phyloP scores from a whole-genome alignment of 352 stramenopile species.

The Pythium apleroticum region DNA sequence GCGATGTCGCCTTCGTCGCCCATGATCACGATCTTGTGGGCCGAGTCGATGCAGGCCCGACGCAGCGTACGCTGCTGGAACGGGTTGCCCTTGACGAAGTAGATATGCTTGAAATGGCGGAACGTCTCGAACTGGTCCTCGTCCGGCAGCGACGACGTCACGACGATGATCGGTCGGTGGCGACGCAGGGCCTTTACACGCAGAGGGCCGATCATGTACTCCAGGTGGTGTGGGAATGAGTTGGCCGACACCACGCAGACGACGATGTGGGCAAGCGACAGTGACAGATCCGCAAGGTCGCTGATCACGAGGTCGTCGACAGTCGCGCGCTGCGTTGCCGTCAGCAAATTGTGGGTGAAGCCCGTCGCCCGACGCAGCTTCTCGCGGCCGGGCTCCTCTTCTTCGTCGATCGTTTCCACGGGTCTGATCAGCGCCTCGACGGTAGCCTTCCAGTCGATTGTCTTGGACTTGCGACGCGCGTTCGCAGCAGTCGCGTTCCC shows the following conservation, averaged over 20 bases:
- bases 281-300: conserved; percentile 48
- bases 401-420: conserved; percentile 27
- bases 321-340: conserved; percentile 8
- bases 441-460: conserved; percentile 35
- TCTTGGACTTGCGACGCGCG: conserved; percentile 30
- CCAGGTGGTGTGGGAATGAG: conserved; percentile 68
- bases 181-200: conserved; percentile 64
- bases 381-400: conserved; percentile 20
- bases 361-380: conserved; percentile 8
- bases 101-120: conserved; percentile 66
- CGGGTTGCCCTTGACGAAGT: conserved; percentile 69
- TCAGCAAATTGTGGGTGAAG: conserved; percentile 23
- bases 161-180: conserved; percentile 72
- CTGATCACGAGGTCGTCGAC: conserved; percentile 53
- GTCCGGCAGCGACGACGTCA: conserved; percentile 54
- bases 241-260: conserved; percentile 61
- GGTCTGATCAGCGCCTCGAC: conserved; percentile 12
- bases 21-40: conserved; percentile 76
- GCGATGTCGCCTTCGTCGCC: conserved; percentile 54
- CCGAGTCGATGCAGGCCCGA: conserved; percentile 61
- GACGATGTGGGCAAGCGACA: conserved; percentile 62
- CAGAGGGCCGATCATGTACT: conserved; percentile 76
- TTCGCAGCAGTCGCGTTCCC: not conserved
- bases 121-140: conserved; percentile 66
- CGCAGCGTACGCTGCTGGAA: conserved; percentile 57